Evolutionary conservation across 192 early-diverging fungal species (phyloP).

Genomic region (Dissophora ornata): DNA sequence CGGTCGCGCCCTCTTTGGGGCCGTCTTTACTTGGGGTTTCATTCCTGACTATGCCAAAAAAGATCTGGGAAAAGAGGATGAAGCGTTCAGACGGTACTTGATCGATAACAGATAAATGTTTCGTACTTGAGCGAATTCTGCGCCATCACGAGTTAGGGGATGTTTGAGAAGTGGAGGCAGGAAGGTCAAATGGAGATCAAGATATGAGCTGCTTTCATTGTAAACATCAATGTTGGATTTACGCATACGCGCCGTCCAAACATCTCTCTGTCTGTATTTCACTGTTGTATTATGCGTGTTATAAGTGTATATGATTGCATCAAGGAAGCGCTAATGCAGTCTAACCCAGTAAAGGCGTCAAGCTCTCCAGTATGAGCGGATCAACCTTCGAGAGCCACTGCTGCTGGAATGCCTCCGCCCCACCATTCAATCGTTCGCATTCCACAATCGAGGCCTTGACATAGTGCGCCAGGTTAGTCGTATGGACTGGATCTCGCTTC

Average conservation of each 20-base stretch:
- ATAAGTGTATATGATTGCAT: too few species aligned
- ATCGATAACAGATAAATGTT: conserved; percentile 60
- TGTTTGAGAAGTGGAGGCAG: too few species aligned
- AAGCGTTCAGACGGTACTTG: conserved; percentile 56
- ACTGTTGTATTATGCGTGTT: too few species aligned
- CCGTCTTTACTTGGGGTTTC: conserved; percentile 40
- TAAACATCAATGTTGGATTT: too few species aligned
- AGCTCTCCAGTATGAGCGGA: conserved; percentile 35
- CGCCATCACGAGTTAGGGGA: background rate
- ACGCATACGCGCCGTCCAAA: too few species aligned
- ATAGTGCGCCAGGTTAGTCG: conserved; percentile 61
- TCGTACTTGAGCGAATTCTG: background rate
- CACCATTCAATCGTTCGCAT: conserved; percentile 64
- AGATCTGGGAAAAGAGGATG: conserved; percentile 55
- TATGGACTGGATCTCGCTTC: conserved; percentile 69
- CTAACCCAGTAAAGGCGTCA: conserved; percentile 33
- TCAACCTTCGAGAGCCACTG: conserved; percentile 60
- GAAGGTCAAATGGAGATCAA: too few species aligned
- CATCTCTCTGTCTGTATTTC: too few species aligned
- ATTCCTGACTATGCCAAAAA: conserved; percentile 58
- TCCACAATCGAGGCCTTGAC: conserved; percentile 64
- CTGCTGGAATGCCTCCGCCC: conserved; percentile 50
- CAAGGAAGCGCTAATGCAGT: too few species aligned
- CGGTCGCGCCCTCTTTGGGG: conserved; percentile 56
- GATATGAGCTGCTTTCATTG: too few species aligned